phyloP scores from a whole-genome alignment of 768 basidiomycete species.

The Collybiopsis confluens region DNA sequence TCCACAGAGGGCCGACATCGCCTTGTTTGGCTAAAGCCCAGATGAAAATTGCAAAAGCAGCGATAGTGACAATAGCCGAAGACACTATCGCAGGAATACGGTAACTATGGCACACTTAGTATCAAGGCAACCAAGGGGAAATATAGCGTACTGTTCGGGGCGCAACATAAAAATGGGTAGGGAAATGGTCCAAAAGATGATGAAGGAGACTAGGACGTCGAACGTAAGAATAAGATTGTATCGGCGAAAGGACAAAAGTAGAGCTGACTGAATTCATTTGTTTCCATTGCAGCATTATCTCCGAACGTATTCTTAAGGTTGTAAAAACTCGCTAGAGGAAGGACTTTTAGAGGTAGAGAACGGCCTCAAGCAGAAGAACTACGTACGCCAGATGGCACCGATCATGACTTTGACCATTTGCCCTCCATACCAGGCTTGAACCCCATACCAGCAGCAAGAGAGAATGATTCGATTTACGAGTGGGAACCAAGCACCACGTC shows the following conservation, averaged over 20 bases:
- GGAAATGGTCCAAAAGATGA: slow-evolving; percentile 25
- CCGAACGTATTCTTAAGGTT: slow-evolving; percentile 24
- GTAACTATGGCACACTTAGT: slow-evolving; percentile 9
- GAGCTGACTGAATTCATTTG: slow-evolving; percentile 26
- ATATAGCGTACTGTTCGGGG: slow-evolving; percentile 21
- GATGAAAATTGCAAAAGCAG: slow-evolving; percentile 23
- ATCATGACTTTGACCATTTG: slow-evolving; percentile 29
- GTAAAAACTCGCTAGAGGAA: slow-evolving; percentile 24
- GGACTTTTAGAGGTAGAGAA: not conserved
- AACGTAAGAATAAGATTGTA: slow-evolving; percentile 24
- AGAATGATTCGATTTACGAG: slow-evolving; percentile 25
- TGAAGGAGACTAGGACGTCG: slow-evolving; percentile 21
- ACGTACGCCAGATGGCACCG: slow-evolving; percentile 27
- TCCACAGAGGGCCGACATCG: slow-evolving; percentile 24
- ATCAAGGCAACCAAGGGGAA: not conserved
- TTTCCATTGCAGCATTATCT: slow-evolving; percentile 21
- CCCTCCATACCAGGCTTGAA: slow-evolving; percentile 26
- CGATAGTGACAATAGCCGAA: slow-evolving; percentile 21
- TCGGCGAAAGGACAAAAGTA: not conserved
- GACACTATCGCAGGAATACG: slow-evolving; percentile 20
- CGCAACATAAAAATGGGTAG: slow-evolving; percentile 23
- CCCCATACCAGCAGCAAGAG: slow-evolving; percentile 28
- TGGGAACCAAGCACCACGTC: slow-evolving; percentile 26
- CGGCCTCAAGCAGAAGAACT: not conserved
- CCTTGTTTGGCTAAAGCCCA: slow-evolving; percentile 27